Conservation (phyloP, 441 rosid species). For the Erodium trifolium region DNA sequence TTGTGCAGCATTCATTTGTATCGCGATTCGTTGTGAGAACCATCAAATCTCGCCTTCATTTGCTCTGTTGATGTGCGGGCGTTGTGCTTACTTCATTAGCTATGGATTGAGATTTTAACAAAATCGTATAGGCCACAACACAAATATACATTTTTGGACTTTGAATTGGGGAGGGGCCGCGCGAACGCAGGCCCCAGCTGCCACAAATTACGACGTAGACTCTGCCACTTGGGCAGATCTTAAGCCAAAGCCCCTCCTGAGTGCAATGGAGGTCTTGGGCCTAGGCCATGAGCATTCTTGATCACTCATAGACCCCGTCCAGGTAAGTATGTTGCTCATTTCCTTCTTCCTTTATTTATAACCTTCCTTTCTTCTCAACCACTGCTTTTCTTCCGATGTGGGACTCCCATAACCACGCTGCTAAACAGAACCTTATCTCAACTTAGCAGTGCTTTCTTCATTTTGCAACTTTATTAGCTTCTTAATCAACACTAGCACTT, state of each 20-base stretch:
- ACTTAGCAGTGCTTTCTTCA: no score
- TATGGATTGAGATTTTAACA: no score
- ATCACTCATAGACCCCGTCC: constrained; percentile 4
- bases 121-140: no score
- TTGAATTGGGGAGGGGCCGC: constrained; percentile 28
- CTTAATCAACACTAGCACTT: no score
- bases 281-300: not conserved
- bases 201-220: constrained; percentile 49
- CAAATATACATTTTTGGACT: not conserved
- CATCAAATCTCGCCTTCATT: no score
- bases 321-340: not conserved
- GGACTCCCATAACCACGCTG: not conserved
- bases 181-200: constrained; percentile 48
- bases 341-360: not conserved
- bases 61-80: no score
- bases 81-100: no score
- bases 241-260: constrained; percentile 12
- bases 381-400: not conserved
- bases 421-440: no score
- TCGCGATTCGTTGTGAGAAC: no score
- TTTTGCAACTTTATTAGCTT: no score
- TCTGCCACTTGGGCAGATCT: constrained; percentile 32
- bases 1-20: no score
- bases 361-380: not conserved
- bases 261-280: constrained; percentile 7